These are phyloP conservation scores for Diaporthe ampelina DNA, from an alignment of 2,329 filamentous ascomycete species.

Conservation along the genomic window DNA sequence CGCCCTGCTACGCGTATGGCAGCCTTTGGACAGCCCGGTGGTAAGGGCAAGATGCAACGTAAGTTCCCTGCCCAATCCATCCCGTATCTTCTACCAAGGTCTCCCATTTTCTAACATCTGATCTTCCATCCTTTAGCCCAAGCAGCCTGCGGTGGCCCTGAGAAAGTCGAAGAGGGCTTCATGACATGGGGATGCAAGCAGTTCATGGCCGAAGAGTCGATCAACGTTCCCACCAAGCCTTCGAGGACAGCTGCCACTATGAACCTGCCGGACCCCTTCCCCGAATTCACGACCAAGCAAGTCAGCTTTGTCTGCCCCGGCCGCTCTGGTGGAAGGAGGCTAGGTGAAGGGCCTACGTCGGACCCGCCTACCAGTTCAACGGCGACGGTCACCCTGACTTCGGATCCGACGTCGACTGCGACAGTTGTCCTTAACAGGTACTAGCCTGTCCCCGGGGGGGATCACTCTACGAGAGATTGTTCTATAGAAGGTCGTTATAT, in stretches of 20 bases:
- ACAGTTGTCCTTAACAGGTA: neutral
- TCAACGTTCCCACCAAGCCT: constrained; percentile 10
- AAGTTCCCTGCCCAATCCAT: neutral
- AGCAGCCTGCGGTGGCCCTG: constrained; percentile 7
- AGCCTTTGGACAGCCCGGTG: neutral
- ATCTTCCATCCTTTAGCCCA: neutral
- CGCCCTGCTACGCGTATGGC: constrained; percentile 2
- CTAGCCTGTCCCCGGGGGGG: too few species aligned
- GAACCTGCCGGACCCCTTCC: constrained; percentile 17
- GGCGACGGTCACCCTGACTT: neutral
- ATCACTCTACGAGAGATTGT: too few species aligned
- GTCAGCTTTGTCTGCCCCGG: constrained; percentile 21
- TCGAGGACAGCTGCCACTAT: neutral
- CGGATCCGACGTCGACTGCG: neutral
- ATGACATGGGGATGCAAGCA: constrained; percentile 25
- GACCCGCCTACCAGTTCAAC: neutral
- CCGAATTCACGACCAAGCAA: constrained; percentile 1
- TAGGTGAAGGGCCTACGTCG: neutral
- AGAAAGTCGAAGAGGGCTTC: neutral
- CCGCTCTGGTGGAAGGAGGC: neutral
- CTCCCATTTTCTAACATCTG: neutral
- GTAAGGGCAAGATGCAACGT: constrained; percentile 23
- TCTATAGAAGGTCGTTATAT: too few species aligned
- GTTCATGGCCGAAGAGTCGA: constrained; percentile 10
- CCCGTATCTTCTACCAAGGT: too few species aligned